A percentile compares a stretch with the other conserved stretches of the same genome.
Evolutionary conservation across 441 rosid genomes (phyloP).

Genomic region (Arabidopsis lyrata): DNA sequence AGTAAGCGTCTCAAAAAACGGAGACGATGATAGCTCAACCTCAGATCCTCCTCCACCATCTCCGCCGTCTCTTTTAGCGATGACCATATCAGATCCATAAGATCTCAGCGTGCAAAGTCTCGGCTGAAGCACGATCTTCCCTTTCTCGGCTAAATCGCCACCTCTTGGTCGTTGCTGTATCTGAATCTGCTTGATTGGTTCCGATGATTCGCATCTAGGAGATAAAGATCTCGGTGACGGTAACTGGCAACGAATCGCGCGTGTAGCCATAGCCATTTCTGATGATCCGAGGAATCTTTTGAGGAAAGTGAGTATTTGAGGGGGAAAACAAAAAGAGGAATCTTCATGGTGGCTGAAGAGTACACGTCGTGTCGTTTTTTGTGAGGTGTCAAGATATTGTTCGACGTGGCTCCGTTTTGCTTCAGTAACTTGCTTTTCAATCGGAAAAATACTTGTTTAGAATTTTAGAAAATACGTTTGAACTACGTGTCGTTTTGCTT

Average conservation of each 20-base stretch:
- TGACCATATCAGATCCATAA: constrained; percentile 73
- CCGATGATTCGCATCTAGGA: constrained; percentile 43
- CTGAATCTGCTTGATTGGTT: constrained; percentile 50
- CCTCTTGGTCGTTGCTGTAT: constrained; percentile 43
- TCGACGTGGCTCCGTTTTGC: constrained; percentile 43
- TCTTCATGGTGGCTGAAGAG: constrained; percentile 43
- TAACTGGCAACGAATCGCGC: constrained; percentile 57
- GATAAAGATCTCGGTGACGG: constrained; percentile 34
- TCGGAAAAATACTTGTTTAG: too few species aligned
- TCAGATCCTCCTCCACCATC: constrained; percentile 34
- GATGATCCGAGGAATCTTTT: constrained; percentile 28
- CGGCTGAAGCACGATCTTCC: constrained; percentile 80
- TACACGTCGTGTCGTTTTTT: constrained; percentile 50
- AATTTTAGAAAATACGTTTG: constrained; percentile 3
- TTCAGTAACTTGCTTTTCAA: constrained; percentile 40
- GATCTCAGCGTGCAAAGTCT: constrained; percentile 85
- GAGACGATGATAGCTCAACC: constrained; percentile 47
- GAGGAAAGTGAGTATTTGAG: background rate
- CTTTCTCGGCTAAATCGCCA: constrained; percentile 46
- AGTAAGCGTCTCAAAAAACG: constrained; percentile 79
- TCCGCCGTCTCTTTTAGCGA: constrained; percentile 50
- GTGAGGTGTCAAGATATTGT: constrained; percentile 41
- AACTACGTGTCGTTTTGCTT: constrained; percentile 43
- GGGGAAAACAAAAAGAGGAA: constrained; percentile 1
- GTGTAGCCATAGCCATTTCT: constrained; percentile 66